phyloP scores from a whole-genome alignment of 148 eudicot genomes.

The Polygonum maritimum region DNA sequence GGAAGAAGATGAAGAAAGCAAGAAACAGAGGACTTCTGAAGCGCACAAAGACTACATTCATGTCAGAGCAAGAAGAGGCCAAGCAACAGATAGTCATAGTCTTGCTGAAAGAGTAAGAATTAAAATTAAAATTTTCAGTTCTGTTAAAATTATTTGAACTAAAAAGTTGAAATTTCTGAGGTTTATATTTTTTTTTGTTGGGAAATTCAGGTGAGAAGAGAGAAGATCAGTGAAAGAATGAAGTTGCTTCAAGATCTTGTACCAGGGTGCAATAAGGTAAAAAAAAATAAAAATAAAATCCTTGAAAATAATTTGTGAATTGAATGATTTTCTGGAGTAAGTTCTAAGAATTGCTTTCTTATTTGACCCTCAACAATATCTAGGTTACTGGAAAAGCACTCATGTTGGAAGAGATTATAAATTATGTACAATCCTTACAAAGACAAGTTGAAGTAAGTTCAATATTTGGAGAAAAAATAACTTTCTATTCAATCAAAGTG shows the following conservation, averaged over 20 bases:
- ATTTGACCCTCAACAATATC: background rate
- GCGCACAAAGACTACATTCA: conserved; percentile 85
- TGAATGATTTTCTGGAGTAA: background rate
- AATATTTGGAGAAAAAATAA: background rate
- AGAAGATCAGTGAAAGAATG: conserved; percentile 94
- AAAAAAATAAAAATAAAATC: background rate
- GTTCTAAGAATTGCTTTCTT: background rate
- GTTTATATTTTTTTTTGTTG: background rate
- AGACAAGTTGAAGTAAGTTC: conserved; percentile 78
- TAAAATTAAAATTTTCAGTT: background rate
- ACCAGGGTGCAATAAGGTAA: conserved; percentile 89
- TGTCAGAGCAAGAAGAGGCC: conserved; percentile 97
- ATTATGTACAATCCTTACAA: conserved; percentile 89
- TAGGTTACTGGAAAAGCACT: conserved; percentile 93
- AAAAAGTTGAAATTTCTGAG: background rate
- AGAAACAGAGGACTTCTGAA: conserved; percentile 32
- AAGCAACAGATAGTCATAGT: conserved; percentile 97
- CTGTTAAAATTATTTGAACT: background rate
- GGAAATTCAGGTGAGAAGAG: conserved; percentile 63
- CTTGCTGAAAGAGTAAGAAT: conserved; percentile 78
- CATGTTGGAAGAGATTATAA: conserved; percentile 93
- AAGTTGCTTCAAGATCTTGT: conserved; percentile 94
- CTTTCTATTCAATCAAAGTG: background rate
- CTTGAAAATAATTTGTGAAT: background rate
- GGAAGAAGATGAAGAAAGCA: conserved; percentile 14